phyloP scores from a whole-genome alignment of 2,329 filamentous ascomycete genomes.

The Mycosphaerella arachidis region DNA sequence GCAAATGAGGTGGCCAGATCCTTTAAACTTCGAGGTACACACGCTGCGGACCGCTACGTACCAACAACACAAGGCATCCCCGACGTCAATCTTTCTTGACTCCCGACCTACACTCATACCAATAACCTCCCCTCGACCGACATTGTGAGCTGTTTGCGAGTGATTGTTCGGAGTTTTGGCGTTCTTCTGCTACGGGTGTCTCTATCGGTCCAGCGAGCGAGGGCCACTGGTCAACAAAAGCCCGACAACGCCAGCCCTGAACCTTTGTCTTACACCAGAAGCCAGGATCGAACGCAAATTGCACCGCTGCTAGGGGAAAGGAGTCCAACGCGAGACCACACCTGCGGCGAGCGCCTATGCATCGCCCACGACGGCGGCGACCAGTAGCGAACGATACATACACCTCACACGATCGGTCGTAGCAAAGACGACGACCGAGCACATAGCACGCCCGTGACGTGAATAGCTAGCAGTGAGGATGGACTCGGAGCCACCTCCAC shows the following conservation, averaged over 20 bases:
- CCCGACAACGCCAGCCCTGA: background rate
- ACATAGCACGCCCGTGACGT: background rate
- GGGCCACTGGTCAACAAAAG: background rate
- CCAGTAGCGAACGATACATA: conserved; percentile 8
- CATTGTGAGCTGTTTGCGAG: background rate
- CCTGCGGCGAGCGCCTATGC: conserved; percentile 14
- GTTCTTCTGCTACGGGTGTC: background rate
- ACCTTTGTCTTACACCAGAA: conserved; percentile 3
- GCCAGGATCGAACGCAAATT: conserved; percentile 1
- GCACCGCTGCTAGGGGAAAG: background rate
- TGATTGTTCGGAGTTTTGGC: background rate
- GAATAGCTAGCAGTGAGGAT: conserved; percentile 12
- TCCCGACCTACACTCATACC: background rate
- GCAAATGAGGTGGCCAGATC: background rate
- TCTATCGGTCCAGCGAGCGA: background rate
- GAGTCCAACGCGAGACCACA: background rate
- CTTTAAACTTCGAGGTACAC: background rate
- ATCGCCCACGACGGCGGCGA: conserved; percentile 13
- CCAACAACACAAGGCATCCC: background rate
- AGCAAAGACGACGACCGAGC: background rate
- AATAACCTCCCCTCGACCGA: background rate
- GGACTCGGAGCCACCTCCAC: conserved; percentile 55
- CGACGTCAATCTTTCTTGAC: background rate
- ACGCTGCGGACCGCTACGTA: background rate
- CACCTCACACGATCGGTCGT: conserved; percentile 11